Conservation (phyloP, 1,284 basidiomycete species). For the Fomitopsis schrenkii region DNA sequence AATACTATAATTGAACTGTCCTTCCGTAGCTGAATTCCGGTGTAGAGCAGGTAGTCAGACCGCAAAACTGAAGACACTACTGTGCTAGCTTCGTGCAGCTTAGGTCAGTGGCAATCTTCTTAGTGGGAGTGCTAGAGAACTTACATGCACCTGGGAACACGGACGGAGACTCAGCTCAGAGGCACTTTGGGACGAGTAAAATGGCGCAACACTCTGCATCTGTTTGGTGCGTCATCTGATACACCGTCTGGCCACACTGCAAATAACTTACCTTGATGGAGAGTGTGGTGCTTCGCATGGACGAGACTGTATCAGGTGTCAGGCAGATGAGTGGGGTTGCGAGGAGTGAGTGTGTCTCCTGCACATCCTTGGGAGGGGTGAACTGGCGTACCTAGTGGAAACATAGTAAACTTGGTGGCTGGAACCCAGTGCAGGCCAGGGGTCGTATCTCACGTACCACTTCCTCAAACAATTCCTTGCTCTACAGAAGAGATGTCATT, state of each 20-base stretch:
- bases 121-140: background rate
- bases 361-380: background rate
- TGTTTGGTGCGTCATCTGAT: background rate
- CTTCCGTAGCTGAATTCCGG: background rate
- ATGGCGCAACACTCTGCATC: background rate
- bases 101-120: background rate
- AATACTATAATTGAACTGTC: background rate
- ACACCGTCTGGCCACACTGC: no score
- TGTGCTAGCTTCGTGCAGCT: background rate
- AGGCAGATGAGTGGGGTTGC: background rate
- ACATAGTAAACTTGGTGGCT: background rate
- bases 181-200: background rate
- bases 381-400: background rate
- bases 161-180: background rate
- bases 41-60: background rate
- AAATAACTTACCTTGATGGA: background rate
- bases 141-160: background rate
- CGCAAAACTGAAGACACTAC: background rate
- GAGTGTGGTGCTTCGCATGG: background rate
- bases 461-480: background rate
- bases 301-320: background rate
- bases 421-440: background rate
- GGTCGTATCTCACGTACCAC: background rate
- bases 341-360: background rate
- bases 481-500: background rate